Base-by-base conservation (phyloP, 768 basidiomycete genomes). In the Suillus occidentalis region DNA sequence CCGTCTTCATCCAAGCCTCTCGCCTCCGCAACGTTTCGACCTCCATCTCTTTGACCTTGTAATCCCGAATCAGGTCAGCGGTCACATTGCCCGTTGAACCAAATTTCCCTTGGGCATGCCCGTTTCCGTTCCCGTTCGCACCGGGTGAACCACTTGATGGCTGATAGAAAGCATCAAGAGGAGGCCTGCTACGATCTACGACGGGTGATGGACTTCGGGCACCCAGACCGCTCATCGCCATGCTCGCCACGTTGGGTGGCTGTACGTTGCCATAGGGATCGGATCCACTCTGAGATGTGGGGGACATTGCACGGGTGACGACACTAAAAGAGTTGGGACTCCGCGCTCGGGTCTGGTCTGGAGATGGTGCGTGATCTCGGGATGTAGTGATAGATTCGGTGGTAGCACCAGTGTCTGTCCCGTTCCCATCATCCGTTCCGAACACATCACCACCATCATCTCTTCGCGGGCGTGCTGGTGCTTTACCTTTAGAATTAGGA, bases 1-100 rank as follows among this genome's bases (percentile, higher is more conserved):
- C 90, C 55, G 88, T 87, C 72, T 87, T 89, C 88, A 98, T 89
- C 90, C 97, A 97, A 42, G 80, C 79, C 80, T 94, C 89, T 68
- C 92, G 86, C 72, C 86, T 86, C 83, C 87, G 89, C 68, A 90
- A 77, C 55, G 80, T 80, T 68, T 94, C 93, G 55, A 97, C 73
- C 75, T 97, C 95, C 43, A 82, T 80, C 68, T 96, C 95, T 74
- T 91, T 94, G 42, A 84, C 83, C 76, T 91, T 94, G 66, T 95
- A 78, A 70, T 95, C 94, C 47, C 88, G 83, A 52, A 92, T 78
- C 66, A 94, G 76, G 71, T 96, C 95, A 14, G 89, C 87, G 4
- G 89, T 83, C 22, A 90, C 82, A 72, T 86, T 91, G 7, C 88
- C 85, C 0, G 89, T 84, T 12, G 91, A 91, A 0, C 87, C 78